These are phyloP conservation scores for Colletotrichum sp. DNA, from an alignment of 2,329 filamentous ascomycete species.

Conservation along the genomic window DNA sequence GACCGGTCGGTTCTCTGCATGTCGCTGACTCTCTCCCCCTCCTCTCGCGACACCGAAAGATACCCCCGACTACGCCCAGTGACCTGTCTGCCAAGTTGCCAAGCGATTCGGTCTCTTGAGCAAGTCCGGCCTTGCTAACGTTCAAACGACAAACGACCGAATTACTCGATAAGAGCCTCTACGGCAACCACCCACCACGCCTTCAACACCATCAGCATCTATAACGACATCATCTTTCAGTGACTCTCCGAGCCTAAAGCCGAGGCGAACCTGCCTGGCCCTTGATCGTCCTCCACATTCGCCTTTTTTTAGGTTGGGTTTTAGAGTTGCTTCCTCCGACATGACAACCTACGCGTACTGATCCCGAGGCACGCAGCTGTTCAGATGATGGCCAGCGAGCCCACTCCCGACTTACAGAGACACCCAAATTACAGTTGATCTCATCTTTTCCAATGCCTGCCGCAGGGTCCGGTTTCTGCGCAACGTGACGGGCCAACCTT, in stretches of 20 bases:
- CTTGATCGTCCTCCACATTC: not conserved
- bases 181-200: not conserved
- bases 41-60: not conserved
- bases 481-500: not conserved
- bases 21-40: not conserved
- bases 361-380: not conserved
- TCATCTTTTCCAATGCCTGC: not conserved
- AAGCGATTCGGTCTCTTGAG: not conserved
- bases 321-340: slow-evolving; percentile 9
- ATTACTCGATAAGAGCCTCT: not conserved
- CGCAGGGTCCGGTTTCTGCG: not conserved
- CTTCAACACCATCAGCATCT: not conserved
- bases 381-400: slow-evolving; percentile 9
- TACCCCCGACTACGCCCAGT: not conserved
- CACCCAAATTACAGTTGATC: slow-evolving; percentile 1
- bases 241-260: not conserved
- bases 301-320: not conserved
- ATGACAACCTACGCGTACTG: slow-evolving; percentile 13
- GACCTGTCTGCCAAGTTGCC: not conserved
- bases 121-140: not conserved
- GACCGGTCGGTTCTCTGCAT: not conserved
- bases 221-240: not conserved
- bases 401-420: not conserved
- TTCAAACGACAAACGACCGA: not conserved
- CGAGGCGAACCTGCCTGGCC: not conserved